These are phyloP conservation scores for Solanum okadae DNA, from an alignment of 257 asterid species.

Conservation along the genomic window DNA sequence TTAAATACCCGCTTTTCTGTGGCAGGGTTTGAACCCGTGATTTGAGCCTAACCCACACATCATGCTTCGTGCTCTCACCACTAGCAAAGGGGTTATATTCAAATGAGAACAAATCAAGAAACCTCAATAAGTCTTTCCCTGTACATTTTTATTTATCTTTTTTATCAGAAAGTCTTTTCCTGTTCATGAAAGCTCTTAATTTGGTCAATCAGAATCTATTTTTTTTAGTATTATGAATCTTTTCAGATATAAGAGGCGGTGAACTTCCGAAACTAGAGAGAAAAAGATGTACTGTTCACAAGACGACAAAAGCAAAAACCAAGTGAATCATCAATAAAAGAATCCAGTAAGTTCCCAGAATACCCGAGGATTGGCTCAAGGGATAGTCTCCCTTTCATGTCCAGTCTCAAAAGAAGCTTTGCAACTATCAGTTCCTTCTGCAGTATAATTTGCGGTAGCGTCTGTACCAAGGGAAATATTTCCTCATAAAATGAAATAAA, in stretches of 20 bases:
- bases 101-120: not conserved
- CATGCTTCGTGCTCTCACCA: not conserved
- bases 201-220: not conserved
- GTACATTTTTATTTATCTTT: not conserved
- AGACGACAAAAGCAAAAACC: not conserved
- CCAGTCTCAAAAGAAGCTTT: conserved; percentile 50
- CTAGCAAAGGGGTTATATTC: not conserved
- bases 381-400: conserved; percentile 68
- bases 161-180: not conserved
- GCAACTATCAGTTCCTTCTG: conserved; percentile 63
- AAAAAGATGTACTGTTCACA: not conserved
- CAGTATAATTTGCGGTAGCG: conserved; percentile 78
- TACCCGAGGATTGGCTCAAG: conserved; percentile 82
- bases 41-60: not conserved
- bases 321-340: not conserved
- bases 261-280: not conserved
- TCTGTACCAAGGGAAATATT: conserved; percentile 76
- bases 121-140: not conserved
- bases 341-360: not conserved
- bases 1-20: not conserved
- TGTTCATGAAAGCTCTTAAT: not conserved
- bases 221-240: not conserved
- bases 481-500: conserved; percentile 84
- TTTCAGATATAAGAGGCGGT: not conserved
- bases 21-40: not conserved